Evolutionary conservation across 2,329 filamentous ascomycete genomes (phyloP).

Genomic region (Fusarium liriodendri): DNA sequence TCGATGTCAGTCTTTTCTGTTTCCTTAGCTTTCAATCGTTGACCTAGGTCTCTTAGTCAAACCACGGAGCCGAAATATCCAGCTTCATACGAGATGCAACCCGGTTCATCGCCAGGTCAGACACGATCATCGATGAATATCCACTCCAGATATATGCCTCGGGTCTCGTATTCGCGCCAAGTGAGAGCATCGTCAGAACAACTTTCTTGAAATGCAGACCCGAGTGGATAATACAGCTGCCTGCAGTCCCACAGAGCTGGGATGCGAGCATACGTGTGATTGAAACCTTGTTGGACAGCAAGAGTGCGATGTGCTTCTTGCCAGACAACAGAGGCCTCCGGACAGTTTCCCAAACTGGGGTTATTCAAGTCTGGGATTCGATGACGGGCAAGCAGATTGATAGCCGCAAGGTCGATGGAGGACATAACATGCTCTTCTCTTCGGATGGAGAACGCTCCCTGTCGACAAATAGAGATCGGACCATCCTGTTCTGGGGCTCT

Average conservation of each 20-base stretch:
- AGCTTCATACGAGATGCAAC: background rate
- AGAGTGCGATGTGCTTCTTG: background rate
- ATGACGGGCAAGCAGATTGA: background rate
- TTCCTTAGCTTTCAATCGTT: background rate
- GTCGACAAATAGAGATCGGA: accelerated
- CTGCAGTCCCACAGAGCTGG: background rate
- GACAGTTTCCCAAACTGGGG: background rate
- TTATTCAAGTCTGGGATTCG: background rate
- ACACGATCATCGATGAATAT: background rate
- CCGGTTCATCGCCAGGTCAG: background rate
- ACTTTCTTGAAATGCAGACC: background rate
- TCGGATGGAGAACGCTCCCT: background rate
- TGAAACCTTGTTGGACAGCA: background rate
- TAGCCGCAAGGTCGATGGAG: background rate
- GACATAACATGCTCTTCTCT: background rate
- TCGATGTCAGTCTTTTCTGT: background rate
- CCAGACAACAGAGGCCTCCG: background rate
- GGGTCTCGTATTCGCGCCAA: background rate
- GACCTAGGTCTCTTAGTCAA: background rate
- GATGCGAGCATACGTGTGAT: background rate
- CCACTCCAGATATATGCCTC: background rate
- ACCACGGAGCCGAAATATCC: background rate
- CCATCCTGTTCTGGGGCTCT: background rate
- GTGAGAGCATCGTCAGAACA: background rate
- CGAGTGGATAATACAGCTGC: background rate